Conservation (phyloP, 2,329 filamentous ascomycete genomes). For the Neurospora crassa region DNA sequence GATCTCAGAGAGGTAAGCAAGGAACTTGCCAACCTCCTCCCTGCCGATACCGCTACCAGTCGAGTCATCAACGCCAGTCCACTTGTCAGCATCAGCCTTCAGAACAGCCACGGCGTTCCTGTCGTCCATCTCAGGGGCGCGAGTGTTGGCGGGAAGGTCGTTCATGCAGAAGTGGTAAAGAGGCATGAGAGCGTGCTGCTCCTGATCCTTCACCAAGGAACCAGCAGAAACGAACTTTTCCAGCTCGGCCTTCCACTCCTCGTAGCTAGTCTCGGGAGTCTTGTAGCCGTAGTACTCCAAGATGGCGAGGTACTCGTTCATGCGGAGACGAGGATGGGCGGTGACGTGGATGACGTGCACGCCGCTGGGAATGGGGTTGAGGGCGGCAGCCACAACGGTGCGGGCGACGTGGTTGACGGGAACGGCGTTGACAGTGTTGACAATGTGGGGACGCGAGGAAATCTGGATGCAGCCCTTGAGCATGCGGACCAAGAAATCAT, state of each 20-base stretch:
- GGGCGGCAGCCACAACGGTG: constrained; percentile 65
- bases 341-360: constrained; percentile 67
- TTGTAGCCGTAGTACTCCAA: constrained; percentile 66
- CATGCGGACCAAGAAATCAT: constrained; percentile 85
- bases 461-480: constrained; percentile 83
- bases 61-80: constrained; percentile 35
- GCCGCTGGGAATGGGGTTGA: constrained; percentile 45
- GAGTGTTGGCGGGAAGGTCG: constrained; percentile 60
- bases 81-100: constrained; percentile 49
- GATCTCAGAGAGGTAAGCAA: constrained; percentile 52
- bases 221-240: constrained; percentile 56
- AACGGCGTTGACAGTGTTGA: constrained; percentile 82
- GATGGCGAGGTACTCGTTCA: constrained; percentile 66
- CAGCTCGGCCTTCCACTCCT: constrained; percentile 58
- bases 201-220: constrained; percentile 43
- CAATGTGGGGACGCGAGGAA: constrained; percentile 59
- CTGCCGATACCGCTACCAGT: constrained; percentile 46
- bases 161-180: constrained; percentile 65
- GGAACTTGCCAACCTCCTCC: constrained; percentile 53
- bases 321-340: constrained; percentile 64
- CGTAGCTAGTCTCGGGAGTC: constrained; percentile 57
- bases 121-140: constrained; percentile 67
- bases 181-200: constrained; percentile 64
- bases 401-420: constrained; percentile 76
- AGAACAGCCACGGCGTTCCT: constrained; percentile 56